Conservation (phyloP, 352 stramenopile species). For the Halophytophthora batemanensis region DNA sequence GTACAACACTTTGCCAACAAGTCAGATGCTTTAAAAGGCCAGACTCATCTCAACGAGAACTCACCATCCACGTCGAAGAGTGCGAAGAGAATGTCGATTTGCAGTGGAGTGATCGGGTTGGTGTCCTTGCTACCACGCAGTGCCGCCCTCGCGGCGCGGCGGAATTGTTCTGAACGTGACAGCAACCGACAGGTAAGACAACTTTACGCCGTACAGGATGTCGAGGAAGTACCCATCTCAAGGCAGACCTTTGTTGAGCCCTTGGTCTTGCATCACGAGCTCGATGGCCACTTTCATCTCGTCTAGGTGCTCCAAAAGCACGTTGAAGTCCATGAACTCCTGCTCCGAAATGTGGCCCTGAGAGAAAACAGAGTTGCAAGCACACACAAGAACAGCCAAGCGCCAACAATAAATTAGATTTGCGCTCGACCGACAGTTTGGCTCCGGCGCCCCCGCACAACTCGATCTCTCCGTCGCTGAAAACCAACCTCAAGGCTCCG, state of each 20-base stretch:
- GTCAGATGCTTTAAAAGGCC: background rate
- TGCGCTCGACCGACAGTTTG: background rate
- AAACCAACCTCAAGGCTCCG: constrained; percentile 44
- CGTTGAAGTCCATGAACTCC: constrained; percentile 84
- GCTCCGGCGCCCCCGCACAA: background rate
- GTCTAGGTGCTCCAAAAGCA: constrained; percentile 79
- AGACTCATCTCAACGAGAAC: constrained; percentile 5
- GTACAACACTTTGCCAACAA: background rate
- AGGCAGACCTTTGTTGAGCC: constrained; percentile 77
- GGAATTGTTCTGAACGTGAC: constrained; percentile 64
- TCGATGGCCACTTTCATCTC: constrained; percentile 84
- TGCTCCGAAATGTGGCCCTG: constrained; percentile 71
- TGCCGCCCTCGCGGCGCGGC: constrained; percentile 63
- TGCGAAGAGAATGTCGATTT: constrained; percentile 84
- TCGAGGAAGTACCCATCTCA: background rate
- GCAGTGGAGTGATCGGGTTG: constrained; percentile 64
- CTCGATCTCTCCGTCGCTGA: background rate
- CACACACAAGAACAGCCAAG: no score
- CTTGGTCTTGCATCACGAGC: constrained; percentile 77
- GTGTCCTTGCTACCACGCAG: constrained; percentile 53
- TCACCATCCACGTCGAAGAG: constrained; percentile 80
- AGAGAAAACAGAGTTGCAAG: no score
- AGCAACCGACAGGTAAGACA: background rate
- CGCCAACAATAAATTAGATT: background rate
- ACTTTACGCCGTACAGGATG: background rate